Evolutionary conservation across 2,329 filamentous ascomycete genomes (phyloP).

Genomic region (Rhynchosporium agropyri): DNA sequence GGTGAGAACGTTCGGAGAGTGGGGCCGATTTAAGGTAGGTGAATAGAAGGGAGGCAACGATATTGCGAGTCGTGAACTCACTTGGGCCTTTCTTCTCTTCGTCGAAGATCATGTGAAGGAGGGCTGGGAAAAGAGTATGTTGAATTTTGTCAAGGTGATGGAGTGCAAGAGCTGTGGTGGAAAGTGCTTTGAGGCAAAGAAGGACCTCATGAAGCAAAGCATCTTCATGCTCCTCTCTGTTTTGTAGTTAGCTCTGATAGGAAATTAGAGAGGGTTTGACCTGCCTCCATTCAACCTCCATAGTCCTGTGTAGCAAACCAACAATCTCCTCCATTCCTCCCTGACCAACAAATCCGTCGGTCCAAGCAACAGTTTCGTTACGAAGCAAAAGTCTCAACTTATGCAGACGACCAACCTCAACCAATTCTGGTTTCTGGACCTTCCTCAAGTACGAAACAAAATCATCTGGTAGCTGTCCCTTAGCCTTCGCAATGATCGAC

Average conservation of each 20-base stretch:
- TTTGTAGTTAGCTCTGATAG: conserved; percentile 44
- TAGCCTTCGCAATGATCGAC: conserved; percentile 67
- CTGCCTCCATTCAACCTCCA: conserved; percentile 94
- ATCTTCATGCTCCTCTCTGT: conserved; percentile 93
- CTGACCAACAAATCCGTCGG: conserved; percentile 84
- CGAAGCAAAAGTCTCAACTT: conserved; percentile 86
- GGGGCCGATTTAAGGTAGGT: conserved; percentile 77
- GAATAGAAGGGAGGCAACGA: conserved; percentile 87
- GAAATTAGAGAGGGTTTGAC: conserved; percentile 39
- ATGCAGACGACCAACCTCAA: conserved; percentile 94
- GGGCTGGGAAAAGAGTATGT: conserved; percentile 77
- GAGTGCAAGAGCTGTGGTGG: conserved; percentile 85
- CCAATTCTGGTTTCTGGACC: conserved; percentile 75
- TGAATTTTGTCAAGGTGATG: conserved; percentile 81
- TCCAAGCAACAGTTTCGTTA: conserved; percentile 96
- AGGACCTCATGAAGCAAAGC: conserved; percentile 88
- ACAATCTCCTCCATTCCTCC: conserved; percentile 94
- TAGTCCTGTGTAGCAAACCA: conserved; percentile 82
- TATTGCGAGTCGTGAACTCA: conserved; percentile 90
- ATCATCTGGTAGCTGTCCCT: conserved; percentile 74
- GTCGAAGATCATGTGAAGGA: conserved; percentile 89
- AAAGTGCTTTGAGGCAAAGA: conserved; percentile 90
- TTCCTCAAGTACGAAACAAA: conserved; percentile 86
- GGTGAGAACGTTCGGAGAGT: conserved; percentile 61
- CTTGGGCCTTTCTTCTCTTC: conserved; percentile 98